A percentile compares a stretch with the other conserved stretches of the same genome.
These are phyloP conservation scores for Prunus fruticosa DNA, from an alignment of 306 rosid genomes.

Conservation along the genomic window DNA sequence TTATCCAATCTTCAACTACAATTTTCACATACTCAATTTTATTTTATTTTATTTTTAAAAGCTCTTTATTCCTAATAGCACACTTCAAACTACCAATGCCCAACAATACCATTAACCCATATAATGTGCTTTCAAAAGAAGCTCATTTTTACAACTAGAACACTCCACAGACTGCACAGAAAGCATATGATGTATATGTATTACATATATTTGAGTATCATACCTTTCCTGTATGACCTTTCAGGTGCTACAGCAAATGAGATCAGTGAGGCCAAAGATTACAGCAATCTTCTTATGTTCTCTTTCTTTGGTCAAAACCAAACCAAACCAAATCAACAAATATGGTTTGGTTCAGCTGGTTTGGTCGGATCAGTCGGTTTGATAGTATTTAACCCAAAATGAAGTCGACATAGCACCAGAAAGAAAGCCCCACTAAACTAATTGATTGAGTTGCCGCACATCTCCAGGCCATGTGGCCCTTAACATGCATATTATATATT, in stretches of 20 bases:
- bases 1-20: not conserved
- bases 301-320: too few relatives aligned
- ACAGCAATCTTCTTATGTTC: too few relatives aligned
- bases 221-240: constrained; percentile 88
- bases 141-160: not conserved
- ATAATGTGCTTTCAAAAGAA: not conserved
- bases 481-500: too few relatives aligned
- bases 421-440: too few relatives aligned
- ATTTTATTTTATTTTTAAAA: not conserved
- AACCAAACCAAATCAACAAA: too few relatives aligned
- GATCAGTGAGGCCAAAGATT: constrained; percentile 82
- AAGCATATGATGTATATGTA: too few relatives aligned
- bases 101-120: not conserved
- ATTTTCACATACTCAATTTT: not conserved
- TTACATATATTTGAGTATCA: not conserved
- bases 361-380: too few relatives aligned
- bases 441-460: too few relatives aligned
- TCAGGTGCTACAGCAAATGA: constrained; percentile 89
- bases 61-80: not conserved
- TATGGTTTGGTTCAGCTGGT: too few relatives aligned
- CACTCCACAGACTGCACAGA: not conserved
- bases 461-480: too few relatives aligned
- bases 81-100: not conserved
- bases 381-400: too few relatives aligned
- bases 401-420: too few relatives aligned